These are phyloP conservation scores for Hanseniaspora lachancei DNA, from an alignment of 805 yeast genomes.

Conservation along the genomic window DNA sequence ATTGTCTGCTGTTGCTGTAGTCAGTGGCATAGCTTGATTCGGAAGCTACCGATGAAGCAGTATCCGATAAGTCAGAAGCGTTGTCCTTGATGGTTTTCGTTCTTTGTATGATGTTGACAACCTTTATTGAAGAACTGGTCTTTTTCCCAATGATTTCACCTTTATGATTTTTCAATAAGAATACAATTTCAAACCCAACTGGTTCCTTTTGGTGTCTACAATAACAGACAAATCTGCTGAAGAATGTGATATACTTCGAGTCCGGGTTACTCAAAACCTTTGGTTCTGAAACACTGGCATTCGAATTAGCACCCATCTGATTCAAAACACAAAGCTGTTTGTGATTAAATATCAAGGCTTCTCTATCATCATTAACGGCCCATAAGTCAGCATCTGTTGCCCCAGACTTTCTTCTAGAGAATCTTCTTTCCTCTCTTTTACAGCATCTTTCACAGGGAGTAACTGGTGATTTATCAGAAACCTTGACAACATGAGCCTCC, in stretches of 20 bases:
- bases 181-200: constrained; percentile 66
- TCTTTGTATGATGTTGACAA: constrained; percentile 70
- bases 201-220: constrained; percentile 89
- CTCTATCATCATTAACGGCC: constrained; percentile 56
- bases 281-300: background rate
- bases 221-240: constrained; percentile 80
- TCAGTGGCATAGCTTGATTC: constrained; percentile 11
- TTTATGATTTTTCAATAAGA: constrained; percentile 48
- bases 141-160: constrained; percentile 60
- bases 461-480: constrained; percentile 41
- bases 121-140: constrained; percentile 63
- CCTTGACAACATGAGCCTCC: constrained; percentile 69
- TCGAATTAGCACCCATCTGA: background rate
- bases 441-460: constrained; percentile 80
- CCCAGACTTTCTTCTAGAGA: constrained; percentile 80
- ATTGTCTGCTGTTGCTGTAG: constrained; percentile 11
- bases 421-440: constrained; percentile 85
- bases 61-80: constrained; percentile 5
- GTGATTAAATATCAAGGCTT: constrained; percentile 84
- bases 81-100: background rate
- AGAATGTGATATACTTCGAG: constrained; percentile 33
- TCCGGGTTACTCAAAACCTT: constrained; percentile 16
- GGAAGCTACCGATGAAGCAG: constrained; percentile 11
- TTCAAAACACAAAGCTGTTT: constrained; percentile 59
- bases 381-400: constrained; percentile 64